Evolutionary conservation across 805 yeast species (phyloP).

Genomic region (Spathaspora girioi): DNA sequence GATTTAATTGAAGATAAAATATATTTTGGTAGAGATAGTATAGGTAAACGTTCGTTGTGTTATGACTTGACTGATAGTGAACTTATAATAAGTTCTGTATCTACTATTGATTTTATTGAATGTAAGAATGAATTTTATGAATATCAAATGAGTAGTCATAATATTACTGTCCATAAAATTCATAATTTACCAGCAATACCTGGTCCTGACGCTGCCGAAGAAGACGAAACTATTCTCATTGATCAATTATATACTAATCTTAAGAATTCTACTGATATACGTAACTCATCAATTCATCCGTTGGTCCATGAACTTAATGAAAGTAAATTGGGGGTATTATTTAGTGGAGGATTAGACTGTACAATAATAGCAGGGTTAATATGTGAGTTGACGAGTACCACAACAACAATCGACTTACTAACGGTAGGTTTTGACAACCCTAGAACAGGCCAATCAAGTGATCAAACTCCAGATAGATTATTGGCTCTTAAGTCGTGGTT

Average conservation of each 20-base stretch:
- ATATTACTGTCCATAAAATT: neutral
- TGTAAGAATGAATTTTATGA: conserved; percentile 52
- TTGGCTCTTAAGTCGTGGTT: conserved; percentile 65
- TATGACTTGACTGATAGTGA: conserved; percentile 32
- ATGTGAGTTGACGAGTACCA: conserved; percentile 10
- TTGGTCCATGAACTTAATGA: conserved; percentile 30
- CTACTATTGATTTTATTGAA: conserved; percentile 40
- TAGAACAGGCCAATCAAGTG: conserved; percentile 57
- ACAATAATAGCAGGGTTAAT: conserved; percentile 65
- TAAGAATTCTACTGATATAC: conserved; percentile 13
- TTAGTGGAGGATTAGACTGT: conserved; percentile 96
- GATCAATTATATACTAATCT: conserved; percentile 4
- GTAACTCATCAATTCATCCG: conserved; percentile 64
- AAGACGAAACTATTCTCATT: conserved; percentile 1
- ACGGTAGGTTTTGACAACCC: conserved; percentile 94
- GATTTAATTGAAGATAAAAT: conserved; percentile 40
- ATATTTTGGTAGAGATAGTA: conserved; percentile 78
- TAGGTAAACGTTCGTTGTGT: conserved; percentile 79
- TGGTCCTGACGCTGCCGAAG: neutral
- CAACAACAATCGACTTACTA: conserved; percentile 57
- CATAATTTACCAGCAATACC: neutral
- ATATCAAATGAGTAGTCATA: conserved; percentile 25
- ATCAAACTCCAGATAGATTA: conserved; percentile 81
- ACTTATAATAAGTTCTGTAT: conserved; percentile 38
- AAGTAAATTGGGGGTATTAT: conserved; percentile 45